Conservation (phyloP, 352 stramenopile genomes). For the Globisporangium mamillatum region DNA sequence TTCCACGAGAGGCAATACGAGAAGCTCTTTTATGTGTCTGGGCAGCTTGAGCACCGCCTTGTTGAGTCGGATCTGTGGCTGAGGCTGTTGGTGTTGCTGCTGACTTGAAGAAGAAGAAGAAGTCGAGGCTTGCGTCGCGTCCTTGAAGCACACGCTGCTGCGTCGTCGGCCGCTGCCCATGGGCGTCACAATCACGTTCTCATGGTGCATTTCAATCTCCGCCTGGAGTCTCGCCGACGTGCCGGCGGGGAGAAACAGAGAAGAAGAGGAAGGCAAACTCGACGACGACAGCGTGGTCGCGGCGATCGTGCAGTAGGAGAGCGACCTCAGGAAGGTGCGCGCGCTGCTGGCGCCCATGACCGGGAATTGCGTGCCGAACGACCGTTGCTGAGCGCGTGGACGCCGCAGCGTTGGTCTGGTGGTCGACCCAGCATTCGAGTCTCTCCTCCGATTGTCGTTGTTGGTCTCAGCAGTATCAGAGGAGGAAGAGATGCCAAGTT, state of each 20-base stretch:
- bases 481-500: not conserved
- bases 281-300: constrained; percentile 17
- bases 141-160: constrained; percentile 16
- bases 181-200: constrained; percentile 5
- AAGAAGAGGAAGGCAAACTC: not conserved
- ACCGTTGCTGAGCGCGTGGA: constrained; percentile 4
- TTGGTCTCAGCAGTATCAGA: not conserved
- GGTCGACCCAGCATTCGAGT: not conserved
- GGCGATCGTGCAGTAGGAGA: constrained; percentile 43
- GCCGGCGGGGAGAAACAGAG: constrained; percentile 19
- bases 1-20: constrained; percentile 22
- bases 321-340: constrained; percentile 27
- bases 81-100: not conserved
- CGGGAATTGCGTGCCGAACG: constrained; percentile 34
- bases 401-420: constrained; percentile 3
- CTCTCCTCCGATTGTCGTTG: not conserved
- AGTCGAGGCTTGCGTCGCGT: not conserved
- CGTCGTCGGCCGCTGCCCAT: constrained; percentile 30
- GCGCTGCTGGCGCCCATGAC: not conserved
- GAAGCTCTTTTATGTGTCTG: constrained; percentile 28
- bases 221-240: constrained; percentile 1
- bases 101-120: not conserved
- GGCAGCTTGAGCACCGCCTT: constrained; percentile 35
- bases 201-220: constrained; percentile 1
- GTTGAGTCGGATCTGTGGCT: constrained; percentile 27